These are phyloP conservation scores for Citrus sp. DNA, from an alignment of 345 rosid species.

Conservation along the genomic window DNA sequence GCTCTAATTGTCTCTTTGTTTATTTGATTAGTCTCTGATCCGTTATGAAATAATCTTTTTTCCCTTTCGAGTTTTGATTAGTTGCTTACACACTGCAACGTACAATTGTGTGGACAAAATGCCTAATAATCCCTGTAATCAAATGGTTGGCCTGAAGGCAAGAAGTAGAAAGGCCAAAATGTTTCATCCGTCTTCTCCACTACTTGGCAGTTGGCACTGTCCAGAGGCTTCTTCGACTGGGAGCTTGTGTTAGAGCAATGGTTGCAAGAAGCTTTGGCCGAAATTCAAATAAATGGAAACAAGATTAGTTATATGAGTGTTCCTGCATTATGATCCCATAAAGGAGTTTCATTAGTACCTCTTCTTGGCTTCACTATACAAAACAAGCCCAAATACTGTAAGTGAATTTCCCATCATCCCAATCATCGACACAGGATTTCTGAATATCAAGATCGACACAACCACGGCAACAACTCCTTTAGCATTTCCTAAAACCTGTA, in stretches of 20 bases:
- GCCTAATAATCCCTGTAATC: no score
- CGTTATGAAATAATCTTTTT: no score
- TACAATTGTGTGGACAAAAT: no score
- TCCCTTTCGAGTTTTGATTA: no score
- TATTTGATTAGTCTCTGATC: no score
- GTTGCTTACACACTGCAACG: no score
- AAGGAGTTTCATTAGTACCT: slow-evolving; percentile 30
- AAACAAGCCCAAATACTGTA: slow-evolving; percentile 48
- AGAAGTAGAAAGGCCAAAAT: not conserved
- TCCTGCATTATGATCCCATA: not conserved
- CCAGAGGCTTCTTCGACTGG: not conserved
- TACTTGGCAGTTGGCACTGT: not conserved
- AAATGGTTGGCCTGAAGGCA: not conserved
- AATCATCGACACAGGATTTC: slow-evolving; percentile 49
- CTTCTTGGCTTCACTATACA: slow-evolving; percentile 56
- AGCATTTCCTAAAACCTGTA: slow-evolving; percentile 65
- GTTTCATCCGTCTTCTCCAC: not conserved
- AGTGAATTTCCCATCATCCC: slow-evolving; percentile 61
- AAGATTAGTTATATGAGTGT: not conserved
- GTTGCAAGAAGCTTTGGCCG: not conserved
- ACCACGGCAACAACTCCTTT: slow-evolving; percentile 63
- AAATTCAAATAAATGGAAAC: not conserved
- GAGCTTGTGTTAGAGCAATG: not conserved
- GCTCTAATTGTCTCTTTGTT: no score
- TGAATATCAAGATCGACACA: slow-evolving; percentile 49